Conservation (phyloP, 2,329 filamentous ascomycete genomes). For the Mariannaea sp. region DNA sequence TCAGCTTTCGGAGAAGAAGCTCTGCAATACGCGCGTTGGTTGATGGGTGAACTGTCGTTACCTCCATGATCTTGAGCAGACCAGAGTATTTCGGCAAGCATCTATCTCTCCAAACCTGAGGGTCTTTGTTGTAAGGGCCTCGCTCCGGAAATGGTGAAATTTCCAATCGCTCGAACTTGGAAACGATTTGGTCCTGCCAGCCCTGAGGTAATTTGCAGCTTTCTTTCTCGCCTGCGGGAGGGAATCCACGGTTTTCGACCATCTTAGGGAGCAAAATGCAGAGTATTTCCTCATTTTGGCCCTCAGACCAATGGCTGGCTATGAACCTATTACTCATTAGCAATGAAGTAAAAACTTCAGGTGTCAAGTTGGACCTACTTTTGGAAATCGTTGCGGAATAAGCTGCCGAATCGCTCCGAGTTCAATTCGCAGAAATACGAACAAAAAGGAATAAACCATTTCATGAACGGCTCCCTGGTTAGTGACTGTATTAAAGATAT, state of each 20-base stretch:
- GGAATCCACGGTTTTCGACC: constrained; percentile 60
- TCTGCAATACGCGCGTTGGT: constrained; percentile 69
- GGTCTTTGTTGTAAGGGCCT: constrained; percentile 65
- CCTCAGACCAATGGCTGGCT: constrained; percentile 71
- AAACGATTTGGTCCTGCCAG: constrained; percentile 75
- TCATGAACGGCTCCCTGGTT: constrained; percentile 66
- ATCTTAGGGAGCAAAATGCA: constrained; percentile 72
- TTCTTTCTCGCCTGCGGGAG: constrained; percentile 56
- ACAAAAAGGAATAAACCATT: constrained; percentile 84
- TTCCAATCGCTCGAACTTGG: constrained; percentile 69
- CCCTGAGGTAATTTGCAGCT: constrained; percentile 63
- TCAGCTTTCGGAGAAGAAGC: constrained; percentile 67
- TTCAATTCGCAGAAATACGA: constrained; percentile 78
- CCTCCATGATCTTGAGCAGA: constrained; percentile 65
- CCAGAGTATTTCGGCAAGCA: constrained; percentile 72
- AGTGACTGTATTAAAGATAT: constrained; percentile 68
- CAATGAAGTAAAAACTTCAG: constrained; percentile 13
- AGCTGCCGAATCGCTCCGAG: constrained; percentile 71
- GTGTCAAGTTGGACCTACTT: constrained; percentile 55
- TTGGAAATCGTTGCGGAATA: constrained; percentile 83
- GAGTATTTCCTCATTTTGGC: constrained; percentile 67
- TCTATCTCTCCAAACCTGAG: constrained; percentile 64
- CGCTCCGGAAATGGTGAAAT: constrained; percentile 68
- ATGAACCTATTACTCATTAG: constrained; percentile 66
- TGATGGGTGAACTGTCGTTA: constrained; percentile 67